These are phyloP conservation scores for Chlorella sp. DNA, from an alignment of 139 green algal genomes.

Conservation along the genomic window DNA sequence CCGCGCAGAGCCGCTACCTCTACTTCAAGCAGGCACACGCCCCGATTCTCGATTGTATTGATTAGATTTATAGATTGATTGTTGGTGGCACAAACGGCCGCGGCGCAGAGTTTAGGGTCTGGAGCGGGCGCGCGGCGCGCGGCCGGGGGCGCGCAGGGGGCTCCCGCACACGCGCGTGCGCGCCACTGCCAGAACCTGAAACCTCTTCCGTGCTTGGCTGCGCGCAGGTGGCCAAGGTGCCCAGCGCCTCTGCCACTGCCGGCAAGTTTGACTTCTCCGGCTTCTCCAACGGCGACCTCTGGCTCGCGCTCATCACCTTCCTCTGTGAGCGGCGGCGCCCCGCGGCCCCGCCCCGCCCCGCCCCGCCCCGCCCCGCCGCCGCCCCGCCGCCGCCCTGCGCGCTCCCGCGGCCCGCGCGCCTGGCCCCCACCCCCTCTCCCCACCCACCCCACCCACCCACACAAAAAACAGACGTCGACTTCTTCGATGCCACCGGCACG, in stretches of 20 bases:
- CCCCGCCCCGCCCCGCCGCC: too few relatives aligned
- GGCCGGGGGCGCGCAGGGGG: too few relatives aligned
- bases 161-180: too few relatives aligned
- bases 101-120: too few relatives aligned
- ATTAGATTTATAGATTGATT: too few relatives aligned
- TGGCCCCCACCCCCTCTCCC: background rate
- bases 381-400: background rate
- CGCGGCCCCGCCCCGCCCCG: background rate
- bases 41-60: too few relatives aligned
- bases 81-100: too few relatives aligned
- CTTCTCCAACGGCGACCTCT: slow-evolving; percentile 51
- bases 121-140: too few relatives aligned
- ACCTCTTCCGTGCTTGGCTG: too few relatives aligned
- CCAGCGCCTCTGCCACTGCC: slow-evolving; percentile 44
- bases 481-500: slow-evolving; percentile 71
- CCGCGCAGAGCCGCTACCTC: too few relatives aligned
- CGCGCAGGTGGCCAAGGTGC: slow-evolving; percentile 45
- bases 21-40: too few relatives aligned
- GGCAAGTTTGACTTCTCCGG: slow-evolving; percentile 46
- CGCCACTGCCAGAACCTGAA: too few relatives aligned
- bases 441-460: slow-evolving; percentile 27
- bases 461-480: slow-evolving; percentile 48
- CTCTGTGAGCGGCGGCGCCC: slow-evolving; percentile 36
- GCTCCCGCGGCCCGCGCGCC: background rate
- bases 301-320: slow-evolving; percentile 79